A percentile compares a stretch with the other conserved stretches of the same genome.
Conservation (phyloP, 2,329 filamentous ascomycete genomes). For the Venturia carpophila region DNA sequence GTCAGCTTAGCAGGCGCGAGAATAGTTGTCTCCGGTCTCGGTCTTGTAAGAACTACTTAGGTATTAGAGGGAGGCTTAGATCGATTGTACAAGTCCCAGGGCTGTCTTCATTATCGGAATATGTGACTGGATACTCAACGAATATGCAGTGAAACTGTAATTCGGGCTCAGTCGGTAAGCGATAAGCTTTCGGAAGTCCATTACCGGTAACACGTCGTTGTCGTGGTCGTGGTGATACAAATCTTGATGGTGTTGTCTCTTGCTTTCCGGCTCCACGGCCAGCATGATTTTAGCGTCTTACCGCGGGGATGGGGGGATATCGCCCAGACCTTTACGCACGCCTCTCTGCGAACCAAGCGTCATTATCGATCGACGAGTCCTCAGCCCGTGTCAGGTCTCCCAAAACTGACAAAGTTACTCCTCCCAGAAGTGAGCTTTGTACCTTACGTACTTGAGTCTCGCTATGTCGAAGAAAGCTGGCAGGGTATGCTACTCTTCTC, state of each 20-base stretch:
- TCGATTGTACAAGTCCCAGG: background rate
- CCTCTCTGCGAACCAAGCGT: conserved; percentile 4
- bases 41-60: no score
- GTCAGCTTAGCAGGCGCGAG: background rate
- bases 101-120: background rate
- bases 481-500: background rate
- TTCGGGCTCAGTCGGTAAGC: background rate
- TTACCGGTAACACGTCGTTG: background rate
- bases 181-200: background rate
- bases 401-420: no score
- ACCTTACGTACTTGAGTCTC: background rate
- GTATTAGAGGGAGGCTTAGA: background rate
- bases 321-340: background rate
- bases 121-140: background rate
- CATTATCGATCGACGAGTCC: background rate
- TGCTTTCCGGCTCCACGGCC: background rate
- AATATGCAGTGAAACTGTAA: background rate
- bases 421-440: background rate
- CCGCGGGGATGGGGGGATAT: no score
- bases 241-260: no score
- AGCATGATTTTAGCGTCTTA: background rate
- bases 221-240: background rate
- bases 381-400: background rate
- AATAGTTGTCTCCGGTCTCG: no score
- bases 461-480: conserved; percentile 9